Evolutionary conservation across 140 eudicot genomes (phyloP).

Genomic region (Cichorium intybus): DNA sequence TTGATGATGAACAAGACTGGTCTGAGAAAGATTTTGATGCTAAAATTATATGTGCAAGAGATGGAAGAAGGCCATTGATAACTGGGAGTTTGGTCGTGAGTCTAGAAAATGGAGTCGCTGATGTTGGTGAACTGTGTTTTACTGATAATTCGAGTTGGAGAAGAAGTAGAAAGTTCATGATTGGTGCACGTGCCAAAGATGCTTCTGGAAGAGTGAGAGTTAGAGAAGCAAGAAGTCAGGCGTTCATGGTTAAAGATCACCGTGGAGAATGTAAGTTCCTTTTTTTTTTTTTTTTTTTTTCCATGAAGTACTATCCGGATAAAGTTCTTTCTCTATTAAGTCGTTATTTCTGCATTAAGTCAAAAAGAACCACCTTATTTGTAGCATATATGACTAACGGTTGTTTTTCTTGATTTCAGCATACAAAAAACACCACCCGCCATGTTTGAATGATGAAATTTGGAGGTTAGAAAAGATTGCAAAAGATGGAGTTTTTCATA

Average conservation of each 20-base stretch:
- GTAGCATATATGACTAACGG: background rate
- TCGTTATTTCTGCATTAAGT: background rate
- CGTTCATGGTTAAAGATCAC: slow-evolving; percentile 69
- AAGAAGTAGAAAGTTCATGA: slow-evolving; percentile 60
- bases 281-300: background rate
- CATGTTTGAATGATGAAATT: slow-evolving; percentile 54
- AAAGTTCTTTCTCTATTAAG: background rate
- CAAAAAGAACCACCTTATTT: background rate
- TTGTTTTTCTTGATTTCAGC: slow-evolving; percentile 41
- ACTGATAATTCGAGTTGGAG: slow-evolving; percentile 89
- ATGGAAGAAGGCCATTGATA: slow-evolving; percentile 78
- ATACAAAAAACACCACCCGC: slow-evolving; percentile 79
- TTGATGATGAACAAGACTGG: slow-evolving; percentile 59
- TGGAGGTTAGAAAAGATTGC: slow-evolving; percentile 83
- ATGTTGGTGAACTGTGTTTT: slow-evolving; percentile 51
- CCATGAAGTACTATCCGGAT: too few relatives aligned
- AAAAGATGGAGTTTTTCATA: slow-evolving; percentile 59
- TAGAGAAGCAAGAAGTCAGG: slow-evolving; percentile 62
- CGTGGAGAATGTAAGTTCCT: slow-evolving; percentile 75
- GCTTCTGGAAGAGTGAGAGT: slow-evolving; percentile 26
- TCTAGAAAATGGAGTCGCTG: slow-evolving; percentile 61
- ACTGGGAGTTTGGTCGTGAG: slow-evolving; percentile 53
- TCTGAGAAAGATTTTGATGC: slow-evolving; percentile 42
- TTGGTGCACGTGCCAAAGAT: slow-evolving; percentile 51
- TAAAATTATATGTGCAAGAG: slow-evolving; percentile 49